Percentiles rank a stretch among this genome's conserved stretches.
These are phyloP conservation scores for Nitzschia sp. DNA, from an alignment of 108 stramenopile species.

Conservation along the genomic window DNA sequence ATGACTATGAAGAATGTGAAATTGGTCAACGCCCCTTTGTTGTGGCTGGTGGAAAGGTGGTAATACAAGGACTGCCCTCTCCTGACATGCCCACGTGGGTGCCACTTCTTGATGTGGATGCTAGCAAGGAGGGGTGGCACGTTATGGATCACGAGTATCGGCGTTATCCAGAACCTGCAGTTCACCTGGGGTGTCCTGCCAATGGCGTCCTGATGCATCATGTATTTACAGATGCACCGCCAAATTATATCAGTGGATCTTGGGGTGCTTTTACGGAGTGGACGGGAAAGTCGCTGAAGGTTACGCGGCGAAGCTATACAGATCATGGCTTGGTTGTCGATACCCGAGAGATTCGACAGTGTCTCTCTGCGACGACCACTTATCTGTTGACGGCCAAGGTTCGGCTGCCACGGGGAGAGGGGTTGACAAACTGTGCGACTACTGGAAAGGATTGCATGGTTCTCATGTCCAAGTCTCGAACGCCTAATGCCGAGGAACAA, in stretches of 20 bases:
- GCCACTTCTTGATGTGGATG: conserved; percentile 30
- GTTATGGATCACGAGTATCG: neutral
- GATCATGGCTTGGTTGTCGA: conserved; percentile 23
- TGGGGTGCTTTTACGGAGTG: conserved; percentile 10
- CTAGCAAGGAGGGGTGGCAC: neutral
- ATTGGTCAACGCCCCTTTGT: conserved; percentile 62
- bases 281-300: conserved; percentile 6
- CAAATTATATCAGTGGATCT: conserved; percentile 2
- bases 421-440: conserved; percentile 11
- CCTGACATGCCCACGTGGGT: conserved; percentile 36
- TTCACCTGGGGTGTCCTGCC: conserved; percentile 4
- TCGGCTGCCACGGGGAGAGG: conserved; percentile 38
- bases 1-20: conserved; percentile 38
- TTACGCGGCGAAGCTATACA: conserved; percentile 9
- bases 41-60: conserved; percentile 63
- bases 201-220: conserved; percentile 13
- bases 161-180: neutral
- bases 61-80: conserved; percentile 42
- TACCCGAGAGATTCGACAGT: conserved; percentile 9
- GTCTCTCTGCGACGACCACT: conserved; percentile 9
- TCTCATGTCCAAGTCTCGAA: neutral
- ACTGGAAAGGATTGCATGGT: neutral
- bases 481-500: conserved; percentile 1
- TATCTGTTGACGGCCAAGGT: conserved; percentile 52
- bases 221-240: neutral